Base-by-base conservation (phyloP, 805 yeast species). In the Kodamaea hsintzibuensis region DNA sequence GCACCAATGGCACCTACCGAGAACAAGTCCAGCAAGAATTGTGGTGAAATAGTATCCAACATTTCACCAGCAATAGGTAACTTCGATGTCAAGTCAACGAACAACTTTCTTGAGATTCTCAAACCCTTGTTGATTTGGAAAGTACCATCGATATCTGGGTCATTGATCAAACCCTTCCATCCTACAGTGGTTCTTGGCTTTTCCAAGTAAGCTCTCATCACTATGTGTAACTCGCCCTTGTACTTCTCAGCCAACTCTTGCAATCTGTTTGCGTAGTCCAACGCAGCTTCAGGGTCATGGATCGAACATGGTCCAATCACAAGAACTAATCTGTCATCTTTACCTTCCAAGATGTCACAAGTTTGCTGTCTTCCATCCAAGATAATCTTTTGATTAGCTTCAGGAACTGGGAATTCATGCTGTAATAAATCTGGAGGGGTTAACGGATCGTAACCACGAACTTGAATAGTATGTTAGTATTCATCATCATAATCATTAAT, bases 151-250 rank as follows among this genome's bases (percentile, higher is more conserved):
- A 93, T 87, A 65, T 95, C 97, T 33, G 99, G 99, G 72, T 93
- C 99, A 70, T 93, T 93, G 65, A 93, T 95, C 61, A 93, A 80
- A 62, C 99, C 99, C 76, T 93, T 93, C 99, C 99, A 93, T 56
- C 99, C 99, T 46, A 95, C 98, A 27, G 98, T 93, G 50, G 99
- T 93, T 76, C 99, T 85, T 63, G 99, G 99, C 75, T 93, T 93
- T 72, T 93, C 99, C 66, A 95, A 80, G 78, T 95, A 95, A 2
- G 98, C 98, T 76, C 99, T 86, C 99, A 95, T 95, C 57, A 95
- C 86, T 55, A 95, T 86, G 54, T 85, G 82, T 56, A 95, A 79
- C 62, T 93, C 97, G 47, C 82, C 84, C 59, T 86, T 79, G 58
- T 88, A 77, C 66, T 84, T 79, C 53, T 83, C 83, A 43, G 88